phyloP scores from a whole-genome alignment of 1,284 basidiomycete species.

The Tilletia setariae region DNA sequence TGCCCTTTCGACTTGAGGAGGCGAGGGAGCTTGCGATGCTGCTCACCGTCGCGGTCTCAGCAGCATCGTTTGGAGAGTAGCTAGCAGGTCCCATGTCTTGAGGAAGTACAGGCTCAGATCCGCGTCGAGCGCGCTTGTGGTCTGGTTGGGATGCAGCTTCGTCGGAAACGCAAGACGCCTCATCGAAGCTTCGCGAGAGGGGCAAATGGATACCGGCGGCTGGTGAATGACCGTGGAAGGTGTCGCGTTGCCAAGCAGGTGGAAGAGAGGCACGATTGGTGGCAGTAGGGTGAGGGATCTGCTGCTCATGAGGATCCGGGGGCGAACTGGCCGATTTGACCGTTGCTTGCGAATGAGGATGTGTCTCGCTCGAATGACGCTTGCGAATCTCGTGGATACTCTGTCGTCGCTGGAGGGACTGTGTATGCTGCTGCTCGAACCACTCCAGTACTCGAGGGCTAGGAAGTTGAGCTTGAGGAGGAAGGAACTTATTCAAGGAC shows the following conservation, averaged over 20 bases:
- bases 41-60: background rate
- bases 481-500: background rate
- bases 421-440: slow-evolving; percentile 2
- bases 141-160: background rate
- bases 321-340: background rate
- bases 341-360: too few relatives aligned
- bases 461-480: background rate
- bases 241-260: background rate
- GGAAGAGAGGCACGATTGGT: background rate
- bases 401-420: background rate
- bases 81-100: background rate
- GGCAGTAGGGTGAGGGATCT: background rate
- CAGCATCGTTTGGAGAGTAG: background rate
- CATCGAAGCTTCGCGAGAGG: background rate
- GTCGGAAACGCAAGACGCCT: background rate
- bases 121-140: slow-evolving; percentile 3
- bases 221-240: background rate
- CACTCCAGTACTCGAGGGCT: slow-evolving; percentile 8
- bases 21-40: background rate
- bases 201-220: background rate
- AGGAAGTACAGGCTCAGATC: background rate
- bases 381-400: background rate
- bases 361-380: background rate
- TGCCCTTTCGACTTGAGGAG: background rate
- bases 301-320: background rate